These are phyloP conservation scores for Xanthoconium separans DNA, from an alignment of 1,284 basidiomycete genomes.

Conservation along the genomic window DNA sequence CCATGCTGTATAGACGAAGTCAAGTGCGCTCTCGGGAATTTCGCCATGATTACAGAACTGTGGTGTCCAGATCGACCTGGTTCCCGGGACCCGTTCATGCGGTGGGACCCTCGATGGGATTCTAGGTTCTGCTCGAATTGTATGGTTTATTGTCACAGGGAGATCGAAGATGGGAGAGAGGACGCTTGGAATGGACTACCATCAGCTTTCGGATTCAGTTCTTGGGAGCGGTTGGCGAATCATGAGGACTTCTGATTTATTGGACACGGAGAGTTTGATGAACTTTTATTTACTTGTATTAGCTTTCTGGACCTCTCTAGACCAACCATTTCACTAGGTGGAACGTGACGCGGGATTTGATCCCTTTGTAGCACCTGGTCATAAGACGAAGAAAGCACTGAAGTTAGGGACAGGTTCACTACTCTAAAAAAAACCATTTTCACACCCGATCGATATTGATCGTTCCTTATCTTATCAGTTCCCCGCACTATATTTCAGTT, in stretches of 20 bases:
- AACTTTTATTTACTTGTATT: constrained; percentile 3
- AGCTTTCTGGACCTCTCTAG: too few relatives aligned
- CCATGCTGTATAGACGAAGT: constrained; percentile 20
- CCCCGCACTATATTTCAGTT: too few relatives aligned
- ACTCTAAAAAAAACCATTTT: too few relatives aligned
- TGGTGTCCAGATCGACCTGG: constrained; percentile 19
- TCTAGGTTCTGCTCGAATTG: constrained; percentile 24
- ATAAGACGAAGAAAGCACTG: too few relatives aligned
- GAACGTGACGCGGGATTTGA: fast-evolving
- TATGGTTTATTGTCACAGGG: constrained; percentile 23
- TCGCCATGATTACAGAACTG: constrained; percentile 21
- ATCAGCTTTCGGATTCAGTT: constrained; percentile 22
- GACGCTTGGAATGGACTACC: constrained; percentile 24
- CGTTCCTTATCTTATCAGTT: too few relatives aligned
- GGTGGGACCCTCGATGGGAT: constrained; percentile 26
- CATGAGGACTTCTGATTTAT: constrained; percentile 9
- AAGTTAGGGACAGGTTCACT: too few relatives aligned
- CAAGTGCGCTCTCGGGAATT: constrained; percentile 22
- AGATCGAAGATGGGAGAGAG: constrained; percentile 27
- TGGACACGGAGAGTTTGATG: not conserved
- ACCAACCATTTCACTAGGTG: too few relatives aligned
- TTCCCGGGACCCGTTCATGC: constrained; percentile 24
- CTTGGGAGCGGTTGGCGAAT: constrained; percentile 13
- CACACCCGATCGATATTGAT: too few relatives aligned
- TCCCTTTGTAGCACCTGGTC: too few relatives aligned